A percentile compares a stretch with the other conserved stretches of the same genome.
Conservation (phyloP, 2,329 filamentous ascomycete genomes). For the Ophiocordyceps camponoti-saundersi region DNA sequence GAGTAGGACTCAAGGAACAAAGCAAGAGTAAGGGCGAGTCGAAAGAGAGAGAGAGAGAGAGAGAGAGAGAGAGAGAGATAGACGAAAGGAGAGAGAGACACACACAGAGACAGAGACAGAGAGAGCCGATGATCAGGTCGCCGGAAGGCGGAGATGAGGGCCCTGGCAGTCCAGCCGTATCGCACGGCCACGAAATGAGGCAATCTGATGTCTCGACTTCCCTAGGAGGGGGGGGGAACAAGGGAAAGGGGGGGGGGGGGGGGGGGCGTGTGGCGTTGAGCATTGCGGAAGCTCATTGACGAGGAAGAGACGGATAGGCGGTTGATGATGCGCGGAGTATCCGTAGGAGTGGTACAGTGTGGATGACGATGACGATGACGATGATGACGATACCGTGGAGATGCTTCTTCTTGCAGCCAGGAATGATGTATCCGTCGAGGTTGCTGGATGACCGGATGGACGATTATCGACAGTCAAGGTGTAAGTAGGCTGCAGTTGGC, state of each 20-base stretch:
- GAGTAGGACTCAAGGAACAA: not conserved
- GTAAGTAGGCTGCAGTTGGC: no score
- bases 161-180: not conserved
- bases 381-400: no score
- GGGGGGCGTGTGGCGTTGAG: not conserved
- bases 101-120: not conserved
- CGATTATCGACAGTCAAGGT: no score
- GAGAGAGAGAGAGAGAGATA: not conserved
- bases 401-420: no score
- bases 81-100: not conserved
- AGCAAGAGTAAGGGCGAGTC: not conserved
- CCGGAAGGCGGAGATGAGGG: not conserved
- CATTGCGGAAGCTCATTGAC: not conserved
- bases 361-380: no score
- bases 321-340: no score
- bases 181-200: not conserved
- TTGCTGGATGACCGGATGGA: no score
- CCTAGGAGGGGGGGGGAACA: no score
- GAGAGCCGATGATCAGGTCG: not conserved
- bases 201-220: not conserved
- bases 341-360: no score
- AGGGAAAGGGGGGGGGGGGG: no score
- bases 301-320: no score
- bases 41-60: not conserved
- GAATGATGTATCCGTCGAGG: no score